phyloP scores from a whole-genome alignment of 768 basidiomycete species.

The Xerocomellus amylosporus region DNA sequence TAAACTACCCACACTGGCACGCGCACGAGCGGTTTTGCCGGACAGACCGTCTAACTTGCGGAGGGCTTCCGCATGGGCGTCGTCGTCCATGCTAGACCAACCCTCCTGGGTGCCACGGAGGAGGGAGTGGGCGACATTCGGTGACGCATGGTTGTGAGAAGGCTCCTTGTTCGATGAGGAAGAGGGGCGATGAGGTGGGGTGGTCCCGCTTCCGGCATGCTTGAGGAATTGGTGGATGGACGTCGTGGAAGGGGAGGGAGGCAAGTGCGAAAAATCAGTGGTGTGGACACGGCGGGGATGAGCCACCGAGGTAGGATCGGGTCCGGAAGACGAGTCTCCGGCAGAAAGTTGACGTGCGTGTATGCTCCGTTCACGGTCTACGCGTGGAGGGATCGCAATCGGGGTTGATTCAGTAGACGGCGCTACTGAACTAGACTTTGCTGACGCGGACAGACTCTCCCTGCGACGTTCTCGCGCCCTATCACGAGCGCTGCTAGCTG shows the following conservation, averaged over 20 bases:
- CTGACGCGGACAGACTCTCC: constrained; percentile 45
- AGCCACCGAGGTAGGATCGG: constrained; percentile 41
- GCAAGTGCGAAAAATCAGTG: constrained; percentile 84
- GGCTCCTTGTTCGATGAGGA: constrained; percentile 41
- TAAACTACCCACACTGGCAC: constrained; percentile 73
- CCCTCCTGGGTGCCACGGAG: constrained; percentile 87
- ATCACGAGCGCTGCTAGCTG: constrained; percentile 40
- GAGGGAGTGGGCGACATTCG: constrained; percentile 80
- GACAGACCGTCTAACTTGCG: constrained; percentile 89
- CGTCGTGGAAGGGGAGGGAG: constrained; percentile 87
- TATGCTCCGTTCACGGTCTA: constrained; percentile 34
- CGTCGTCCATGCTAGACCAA: constrained; percentile 85
- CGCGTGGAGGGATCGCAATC: constrained; percentile 19
- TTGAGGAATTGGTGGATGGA: constrained; percentile 82
- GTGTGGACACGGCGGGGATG: constrained; percentile 59
- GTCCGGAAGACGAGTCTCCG: constrained; percentile 64
- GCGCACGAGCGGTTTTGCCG: constrained; percentile 70
- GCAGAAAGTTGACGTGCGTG: constrained; percentile 69
- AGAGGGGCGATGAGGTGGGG: constrained; percentile 33
- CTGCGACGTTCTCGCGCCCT: constrained; percentile 51
- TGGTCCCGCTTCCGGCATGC: constrained; percentile 43
- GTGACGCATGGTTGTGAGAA: constrained; percentile 41
- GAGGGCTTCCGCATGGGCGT: constrained; percentile 85
- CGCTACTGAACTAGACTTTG: constrained; percentile 24
- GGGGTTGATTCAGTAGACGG: constrained; percentile 22